Conservation (phyloP, 768 basidiomycete genomes). For the Lactarius hengduanensis region DNA sequence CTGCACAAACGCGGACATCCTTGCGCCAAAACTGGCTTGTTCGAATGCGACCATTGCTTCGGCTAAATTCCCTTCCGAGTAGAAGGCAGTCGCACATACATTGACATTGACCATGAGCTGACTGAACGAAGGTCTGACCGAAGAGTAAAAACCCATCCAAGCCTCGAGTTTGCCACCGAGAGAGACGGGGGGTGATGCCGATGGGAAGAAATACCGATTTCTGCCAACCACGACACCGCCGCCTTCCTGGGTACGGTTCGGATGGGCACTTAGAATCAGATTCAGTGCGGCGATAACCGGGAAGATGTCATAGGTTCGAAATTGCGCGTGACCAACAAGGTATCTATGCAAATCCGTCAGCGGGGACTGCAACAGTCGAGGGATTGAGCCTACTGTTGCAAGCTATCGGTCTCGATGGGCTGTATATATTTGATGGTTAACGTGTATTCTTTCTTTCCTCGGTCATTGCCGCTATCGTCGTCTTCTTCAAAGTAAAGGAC, state of each 20-base stretch:
- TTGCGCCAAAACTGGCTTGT: constrained; percentile 56
- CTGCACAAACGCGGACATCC: constrained; percentile 58
- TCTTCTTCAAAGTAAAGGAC: constrained; percentile 49
- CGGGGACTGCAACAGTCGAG: not conserved
- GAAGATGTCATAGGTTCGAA: constrained; percentile 44
- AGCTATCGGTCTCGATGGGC: constrained; percentile 44
- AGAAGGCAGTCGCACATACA: constrained; percentile 52
- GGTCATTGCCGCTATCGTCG: constrained; percentile 34
- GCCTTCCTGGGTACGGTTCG: constrained; percentile 39
- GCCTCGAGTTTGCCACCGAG: constrained; percentile 55
- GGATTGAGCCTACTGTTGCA: constrained; percentile 38
- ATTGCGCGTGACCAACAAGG: constrained; percentile 44
- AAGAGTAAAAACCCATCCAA: constrained; percentile 54
- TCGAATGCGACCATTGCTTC: constrained; percentile 43
- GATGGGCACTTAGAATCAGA: constrained; percentile 45
- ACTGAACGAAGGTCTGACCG: constrained; percentile 42
- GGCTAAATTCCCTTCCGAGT: constrained; percentile 45
- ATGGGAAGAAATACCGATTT: constrained; percentile 53
- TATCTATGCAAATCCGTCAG: constrained; percentile 38
- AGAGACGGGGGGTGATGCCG: constrained; percentile 30
- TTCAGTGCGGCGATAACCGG: constrained; percentile 53
- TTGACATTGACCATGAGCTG: constrained; percentile 55
- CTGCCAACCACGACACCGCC: constrained; percentile 52
- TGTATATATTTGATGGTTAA: constrained; percentile 45
- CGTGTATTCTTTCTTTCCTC: constrained; percentile 43